Evolutionary conservation across 805 yeast species (phyloP).

Genomic region (Lachancea sp.): DNA sequence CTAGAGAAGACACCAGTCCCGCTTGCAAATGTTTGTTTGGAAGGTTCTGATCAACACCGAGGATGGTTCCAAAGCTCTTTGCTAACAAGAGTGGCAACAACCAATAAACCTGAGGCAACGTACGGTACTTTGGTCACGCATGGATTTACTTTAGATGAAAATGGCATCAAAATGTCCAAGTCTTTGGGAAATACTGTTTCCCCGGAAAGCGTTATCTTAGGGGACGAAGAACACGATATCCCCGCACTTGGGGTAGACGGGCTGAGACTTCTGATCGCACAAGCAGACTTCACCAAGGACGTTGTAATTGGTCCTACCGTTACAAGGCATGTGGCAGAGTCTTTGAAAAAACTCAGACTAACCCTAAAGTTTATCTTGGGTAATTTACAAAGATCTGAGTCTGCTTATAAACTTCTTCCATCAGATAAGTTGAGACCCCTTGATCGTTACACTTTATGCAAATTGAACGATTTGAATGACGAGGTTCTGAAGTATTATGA

Average conservation of each 20-base stretch:
- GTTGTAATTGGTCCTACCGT: slow-evolving; percentile 67
- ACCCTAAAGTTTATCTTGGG: slow-evolving; percentile 80
- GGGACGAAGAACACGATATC: slow-evolving; percentile 41
- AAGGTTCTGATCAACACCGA: slow-evolving; percentile 97
- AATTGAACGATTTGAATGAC: slow-evolving; percentile 43
- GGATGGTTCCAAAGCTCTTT: slow-evolving; percentile 98
- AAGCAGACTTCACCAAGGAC: slow-evolving; percentile 78
- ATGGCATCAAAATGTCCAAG: slow-evolving; percentile 89
- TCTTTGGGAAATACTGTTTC: slow-evolving; percentile 76
- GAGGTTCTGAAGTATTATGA: slow-evolving; percentile 43
- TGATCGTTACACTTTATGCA: slow-evolving; percentile 60
- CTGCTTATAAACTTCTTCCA: slow-evolving; percentile 30
- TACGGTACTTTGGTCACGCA: slow-evolving; percentile 77
- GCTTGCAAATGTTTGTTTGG: slow-evolving; percentile 80
- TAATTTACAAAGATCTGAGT: slow-evolving; percentile 47
- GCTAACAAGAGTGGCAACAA: slow-evolving; percentile 60
- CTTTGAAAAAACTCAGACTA: slow-evolving; percentile 72
- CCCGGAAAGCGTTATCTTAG: slow-evolving; percentile 63
- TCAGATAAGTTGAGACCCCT: slow-evolving; percentile 38
- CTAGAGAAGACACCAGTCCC: slow-evolving; percentile 33
- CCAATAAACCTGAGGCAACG: slow-evolving; percentile 45
- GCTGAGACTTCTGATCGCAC: slow-evolving; percentile 82
- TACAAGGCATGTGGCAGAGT: slow-evolving; percentile 69
- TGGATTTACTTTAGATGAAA: slow-evolving; percentile 85
- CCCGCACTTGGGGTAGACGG: slow-evolving; percentile 87